Evolutionary conservation across 148 eudicot species (phyloP).

Genomic region (Rhododendron simsii): DNA sequence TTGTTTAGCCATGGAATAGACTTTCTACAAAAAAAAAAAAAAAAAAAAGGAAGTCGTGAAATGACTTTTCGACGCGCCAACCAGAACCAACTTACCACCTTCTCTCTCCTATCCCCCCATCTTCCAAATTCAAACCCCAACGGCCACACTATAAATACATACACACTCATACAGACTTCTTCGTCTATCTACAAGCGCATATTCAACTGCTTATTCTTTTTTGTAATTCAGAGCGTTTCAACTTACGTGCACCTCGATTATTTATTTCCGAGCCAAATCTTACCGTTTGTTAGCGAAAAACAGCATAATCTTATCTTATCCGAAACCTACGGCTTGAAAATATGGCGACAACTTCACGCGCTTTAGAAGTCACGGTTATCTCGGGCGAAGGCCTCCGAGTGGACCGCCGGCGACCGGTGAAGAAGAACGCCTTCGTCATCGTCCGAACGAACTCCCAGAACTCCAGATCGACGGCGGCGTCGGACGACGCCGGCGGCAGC

Average conservation of each 20-base stretch:
- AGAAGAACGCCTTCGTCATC: constrained; percentile 33
- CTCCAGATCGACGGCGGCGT: constrained; percentile 1
- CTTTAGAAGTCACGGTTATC: constrained; percentile 37
- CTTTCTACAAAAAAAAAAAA: too few relatives aligned
- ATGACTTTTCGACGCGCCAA: neutral
- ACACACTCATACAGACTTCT: too few relatives aligned
- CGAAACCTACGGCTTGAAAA: neutral
- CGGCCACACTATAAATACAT: neutral
- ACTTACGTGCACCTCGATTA: too few relatives aligned
- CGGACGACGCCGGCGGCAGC: constrained; percentile 28
- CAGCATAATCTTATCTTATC: neutral
- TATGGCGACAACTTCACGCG: constrained; percentile 1
- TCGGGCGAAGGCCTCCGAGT: constrained; percentile 40
- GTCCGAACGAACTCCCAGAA: constrained; percentile 26
- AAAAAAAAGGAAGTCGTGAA: too few relatives aligned
- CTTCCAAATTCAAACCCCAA: neutral
- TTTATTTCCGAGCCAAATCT: neutral
- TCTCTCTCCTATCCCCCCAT: neutral
- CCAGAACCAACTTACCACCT: neutral
- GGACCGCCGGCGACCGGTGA: constrained; percentile 19
- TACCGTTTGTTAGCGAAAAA: neutral
- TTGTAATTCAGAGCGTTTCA: neutral
- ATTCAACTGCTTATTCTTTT: too few relatives aligned
- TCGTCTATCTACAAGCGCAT: neutral
- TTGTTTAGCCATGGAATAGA: too few relatives aligned